phyloP scores from a whole-genome alignment of 164 flowering plant species.

The Tetracentron sinense region DNA sequence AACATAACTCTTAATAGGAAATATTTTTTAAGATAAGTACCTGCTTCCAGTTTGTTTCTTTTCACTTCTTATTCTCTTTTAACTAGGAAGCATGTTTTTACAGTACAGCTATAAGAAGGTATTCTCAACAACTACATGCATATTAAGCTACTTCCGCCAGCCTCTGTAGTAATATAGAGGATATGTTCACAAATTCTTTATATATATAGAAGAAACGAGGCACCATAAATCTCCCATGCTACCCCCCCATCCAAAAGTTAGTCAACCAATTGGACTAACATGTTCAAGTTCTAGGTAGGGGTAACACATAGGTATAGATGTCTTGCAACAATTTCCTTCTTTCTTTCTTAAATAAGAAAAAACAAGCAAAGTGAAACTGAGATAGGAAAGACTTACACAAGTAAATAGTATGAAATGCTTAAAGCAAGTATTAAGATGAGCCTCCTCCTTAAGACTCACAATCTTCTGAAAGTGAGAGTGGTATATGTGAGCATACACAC shows the following conservation, averaged over 20 bases:
- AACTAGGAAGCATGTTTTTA: background rate
- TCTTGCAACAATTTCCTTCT: background rate
- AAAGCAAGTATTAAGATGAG: slow-evolving; percentile 98
- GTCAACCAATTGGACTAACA: too few species aligned
- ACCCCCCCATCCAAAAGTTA: too few species aligned
- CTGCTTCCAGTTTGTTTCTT: too few species aligned
- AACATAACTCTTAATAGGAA: too few species aligned
- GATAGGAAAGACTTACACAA: slow-evolving; percentile 53
- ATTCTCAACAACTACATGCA: background rate
- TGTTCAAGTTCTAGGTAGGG: too few species aligned
- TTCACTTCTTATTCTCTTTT: background rate
- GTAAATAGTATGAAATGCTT: slow-evolving; percentile 98
- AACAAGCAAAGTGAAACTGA: background rate
- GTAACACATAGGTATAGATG: too few species aligned
- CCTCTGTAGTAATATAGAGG: too few species aligned
- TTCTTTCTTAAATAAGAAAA: background rate
- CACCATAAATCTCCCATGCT: too few species aligned
- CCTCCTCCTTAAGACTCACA: slow-evolving; percentile 97
- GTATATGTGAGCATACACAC: slow-evolving; percentile 97
- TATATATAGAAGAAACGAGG: too few species aligned
- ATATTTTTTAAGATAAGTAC: too few species aligned
- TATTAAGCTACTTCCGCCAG: background rate
- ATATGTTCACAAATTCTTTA: too few species aligned
- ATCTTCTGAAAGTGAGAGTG: slow-evolving; percentile 98
- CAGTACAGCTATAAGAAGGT: background rate